Percentiles rank a stretch among this genome's conserved stretches.
Evolutionary conservation across 768 basidiomycete species (phyloP).

Genomic region (Phylloporus rhodoxanthus): DNA sequence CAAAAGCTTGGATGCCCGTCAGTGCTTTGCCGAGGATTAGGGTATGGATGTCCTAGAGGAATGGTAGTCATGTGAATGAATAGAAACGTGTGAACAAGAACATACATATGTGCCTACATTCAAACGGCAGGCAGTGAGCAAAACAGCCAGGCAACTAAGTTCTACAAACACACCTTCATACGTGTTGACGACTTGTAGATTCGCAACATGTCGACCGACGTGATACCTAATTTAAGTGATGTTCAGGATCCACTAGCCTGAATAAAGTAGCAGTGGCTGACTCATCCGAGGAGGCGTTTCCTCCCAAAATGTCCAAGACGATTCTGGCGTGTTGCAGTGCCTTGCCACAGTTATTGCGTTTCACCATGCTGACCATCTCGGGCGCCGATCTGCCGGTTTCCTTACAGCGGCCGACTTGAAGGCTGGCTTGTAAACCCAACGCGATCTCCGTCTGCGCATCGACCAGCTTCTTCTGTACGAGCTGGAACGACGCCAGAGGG

Average conservation of each 20-base stretch:
- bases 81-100: neutral
- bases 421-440: conserved; percentile 67
- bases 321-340: conserved; percentile 77
- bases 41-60: conserved; percentile 74
- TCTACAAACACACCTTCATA: conserved; percentile 65
- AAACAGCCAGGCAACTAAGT: neutral
- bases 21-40: conserved; percentile 92
- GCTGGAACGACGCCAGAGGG: conserved; percentile 90
- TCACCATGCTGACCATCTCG: conserved; percentile 93
- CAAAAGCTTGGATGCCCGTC: conserved; percentile 84
- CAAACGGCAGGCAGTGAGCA: conserved; percentile 3
- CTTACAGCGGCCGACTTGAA: conserved; percentile 84
- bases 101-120: conserved; percentile 54
- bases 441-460: conserved; percentile 87
- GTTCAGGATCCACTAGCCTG: neutral
- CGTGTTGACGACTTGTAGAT: conserved; percentile 92
- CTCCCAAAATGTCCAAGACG: conserved; percentile 87
- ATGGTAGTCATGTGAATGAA: conserved; percentile 4
- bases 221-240: conserved; percentile 65
- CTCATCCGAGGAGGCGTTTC: conserved; percentile 93
- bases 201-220: conserved; percentile 90
- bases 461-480: conserved; percentile 96
- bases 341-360: conserved; percentile 94
- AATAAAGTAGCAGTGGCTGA: conserved; percentile 31
- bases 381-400: conserved; percentile 67